Conservation (phyloP, 2,329 filamentous ascomycete genomes). For the Verruconis gallopava region DNA sequence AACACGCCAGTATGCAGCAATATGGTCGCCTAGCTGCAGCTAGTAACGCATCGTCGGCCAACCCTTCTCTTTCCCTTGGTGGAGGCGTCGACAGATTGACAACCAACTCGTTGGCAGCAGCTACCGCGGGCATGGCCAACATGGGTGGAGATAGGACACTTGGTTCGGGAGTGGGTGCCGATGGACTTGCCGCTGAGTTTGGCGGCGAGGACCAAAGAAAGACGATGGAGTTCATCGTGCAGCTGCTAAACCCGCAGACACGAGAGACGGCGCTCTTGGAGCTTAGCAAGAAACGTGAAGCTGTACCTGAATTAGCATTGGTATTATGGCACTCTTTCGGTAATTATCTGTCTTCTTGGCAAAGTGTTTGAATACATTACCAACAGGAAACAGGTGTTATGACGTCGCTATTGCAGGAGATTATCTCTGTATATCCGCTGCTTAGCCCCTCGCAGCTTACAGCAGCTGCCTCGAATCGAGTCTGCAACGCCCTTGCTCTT, state of each 20-base stretch:
- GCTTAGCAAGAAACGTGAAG: slow-evolving; percentile 95
- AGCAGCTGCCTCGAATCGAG: slow-evolving; percentile 89
- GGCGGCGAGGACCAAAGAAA: slow-evolving; percentile 70
- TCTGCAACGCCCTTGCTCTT: slow-evolving; percentile 91
- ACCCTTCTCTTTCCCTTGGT: background rate
- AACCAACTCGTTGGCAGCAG: background rate
- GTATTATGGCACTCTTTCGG: slow-evolving; percentile 98
- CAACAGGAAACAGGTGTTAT: slow-evolving; percentile 61
- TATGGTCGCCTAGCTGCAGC: slow-evolving; percentile 3
- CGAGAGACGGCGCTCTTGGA: slow-evolving; percentile 86
- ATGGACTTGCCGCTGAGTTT: slow-evolving; percentile 5
- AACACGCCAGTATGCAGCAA: slow-evolving; percentile 4
- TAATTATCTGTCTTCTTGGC: slow-evolving; percentile 33
- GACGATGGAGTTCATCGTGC: slow-evolving; percentile 86
- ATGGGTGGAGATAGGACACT: slow-evolving; percentile 5
- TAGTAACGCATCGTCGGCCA: slow-evolving; percentile 1
- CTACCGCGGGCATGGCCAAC: background rate
- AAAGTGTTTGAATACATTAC: slow-evolving; percentile 12
- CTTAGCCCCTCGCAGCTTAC: slow-evolving; percentile 95
- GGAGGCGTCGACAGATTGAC: background rate
- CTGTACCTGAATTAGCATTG: slow-evolving; percentile 88
- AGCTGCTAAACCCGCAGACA: slow-evolving; percentile 75
- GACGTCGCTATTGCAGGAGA: slow-evolving; percentile 94
- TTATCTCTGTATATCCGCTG: slow-evolving; percentile 95
- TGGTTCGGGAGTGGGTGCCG: background rate